phyloP scores from a whole-genome alignment of 192 early-diverging fungal species.

The Ramicandelaber brevisporus region DNA sequence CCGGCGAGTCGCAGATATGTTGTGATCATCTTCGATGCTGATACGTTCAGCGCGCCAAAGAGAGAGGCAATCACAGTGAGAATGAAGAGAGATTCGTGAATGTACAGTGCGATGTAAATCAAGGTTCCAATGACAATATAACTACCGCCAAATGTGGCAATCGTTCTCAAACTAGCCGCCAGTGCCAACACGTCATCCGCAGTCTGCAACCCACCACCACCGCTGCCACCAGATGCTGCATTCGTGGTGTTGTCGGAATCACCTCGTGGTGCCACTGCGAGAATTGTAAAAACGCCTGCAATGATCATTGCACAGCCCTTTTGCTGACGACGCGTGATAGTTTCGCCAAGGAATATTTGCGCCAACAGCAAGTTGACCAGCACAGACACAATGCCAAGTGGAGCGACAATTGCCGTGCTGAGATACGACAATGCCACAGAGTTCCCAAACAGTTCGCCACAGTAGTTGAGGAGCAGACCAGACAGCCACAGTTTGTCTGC shows the following conservation, averaged over 20 bases:
- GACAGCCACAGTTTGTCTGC: constrained; percentile 12
- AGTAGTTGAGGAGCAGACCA: constrained; percentile 14
- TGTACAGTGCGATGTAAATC: constrained; percentile 5
- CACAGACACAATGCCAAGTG: constrained; percentile 14
- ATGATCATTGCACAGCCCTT: constrained; percentile 12
- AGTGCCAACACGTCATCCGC: constrained; percentile 6
- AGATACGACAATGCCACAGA: constrained; percentile 17
- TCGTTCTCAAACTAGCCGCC: no score
- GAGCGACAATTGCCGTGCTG: constrained; percentile 15
- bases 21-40: constrained; percentile 17
- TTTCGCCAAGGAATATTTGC: constrained; percentile 14
- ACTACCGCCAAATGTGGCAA: constrained; percentile 5
- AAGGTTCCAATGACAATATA: constrained; percentile 6
- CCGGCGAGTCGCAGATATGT: constrained; percentile 9
- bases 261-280: constrained; percentile 16
- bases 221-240: constrained; percentile 9
- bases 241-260: constrained; percentile 7
- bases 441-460: constrained; percentile 16
- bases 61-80: constrained; percentile 12
- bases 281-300: constrained; percentile 11
- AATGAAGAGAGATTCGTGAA: constrained; percentile 10
- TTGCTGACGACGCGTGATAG: constrained; percentile 13
- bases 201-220: no score
- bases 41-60: constrained; percentile 19
- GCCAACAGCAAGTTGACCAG: constrained; percentile 14